Percentiles rank a stretch among this genome's conserved stretches.
Evolutionary conservation across 169 alveolate genomes (phyloP).

Genomic region (Eimeria maxima): DNA sequence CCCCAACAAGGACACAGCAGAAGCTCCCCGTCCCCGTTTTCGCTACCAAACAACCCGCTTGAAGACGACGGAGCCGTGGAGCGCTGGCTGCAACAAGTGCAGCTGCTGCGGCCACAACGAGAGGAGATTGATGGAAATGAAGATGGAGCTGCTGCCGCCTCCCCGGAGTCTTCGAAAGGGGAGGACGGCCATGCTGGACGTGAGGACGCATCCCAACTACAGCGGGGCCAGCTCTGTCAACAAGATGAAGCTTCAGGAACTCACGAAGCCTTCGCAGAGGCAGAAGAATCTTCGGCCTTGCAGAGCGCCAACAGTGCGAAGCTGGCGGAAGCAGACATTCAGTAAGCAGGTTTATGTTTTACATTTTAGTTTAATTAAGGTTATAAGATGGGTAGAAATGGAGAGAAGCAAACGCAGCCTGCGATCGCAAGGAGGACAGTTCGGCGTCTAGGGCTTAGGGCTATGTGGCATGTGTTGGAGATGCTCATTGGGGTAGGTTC

Average conservation of each 20-base stretch:
- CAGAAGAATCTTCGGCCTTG: background rate
- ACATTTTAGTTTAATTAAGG: background rate
- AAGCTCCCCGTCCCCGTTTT: background rate
- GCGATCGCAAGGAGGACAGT: background rate
- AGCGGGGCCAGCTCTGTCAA: slow-evolving; percentile 66
- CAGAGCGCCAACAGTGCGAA: slow-evolving; percentile 1
- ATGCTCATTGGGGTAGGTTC: background rate
- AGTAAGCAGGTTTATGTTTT: background rate
- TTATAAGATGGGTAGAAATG: background rate
- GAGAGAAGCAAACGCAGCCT: background rate
- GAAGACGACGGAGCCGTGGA: slow-evolving; percentile 55
- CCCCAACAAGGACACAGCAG: slow-evolving; percentile 4
- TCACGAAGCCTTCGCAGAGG: slow-evolving; percentile 70
- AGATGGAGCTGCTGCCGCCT: background rate
- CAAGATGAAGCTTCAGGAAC: slow-evolving; percentile 23
- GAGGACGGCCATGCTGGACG: slow-evolving; percentile 2
- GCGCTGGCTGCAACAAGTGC: slow-evolving; percentile 79
- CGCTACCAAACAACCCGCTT: slow-evolving; percentile 48
- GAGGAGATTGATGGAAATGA: background rate
- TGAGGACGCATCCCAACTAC: background rate
- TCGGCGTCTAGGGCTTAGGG: background rate
- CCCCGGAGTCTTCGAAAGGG: background rate
- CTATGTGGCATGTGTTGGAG: background rate
- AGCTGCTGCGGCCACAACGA: slow-evolving; percentile 25
- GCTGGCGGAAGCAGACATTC: slow-evolving; percentile 35